These are phyloP conservation scores for Immersiporthe knoxdaviesiana DNA, from an alignment of 2,329 filamentous ascomycete genomes.

Conservation along the genomic window DNA sequence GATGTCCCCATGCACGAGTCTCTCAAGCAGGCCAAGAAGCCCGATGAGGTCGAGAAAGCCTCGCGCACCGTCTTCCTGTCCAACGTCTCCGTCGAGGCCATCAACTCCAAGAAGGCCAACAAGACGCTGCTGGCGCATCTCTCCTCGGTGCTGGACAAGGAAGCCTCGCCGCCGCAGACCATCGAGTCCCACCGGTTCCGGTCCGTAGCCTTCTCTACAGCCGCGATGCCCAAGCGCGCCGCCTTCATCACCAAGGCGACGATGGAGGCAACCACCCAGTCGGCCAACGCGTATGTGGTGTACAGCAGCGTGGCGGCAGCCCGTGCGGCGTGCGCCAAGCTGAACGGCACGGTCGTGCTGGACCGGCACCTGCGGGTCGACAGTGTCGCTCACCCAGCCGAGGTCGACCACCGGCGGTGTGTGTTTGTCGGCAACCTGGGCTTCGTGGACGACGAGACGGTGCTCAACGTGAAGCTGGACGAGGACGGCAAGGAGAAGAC, in stretches of 20 bases:
- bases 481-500: slow-evolving; percentile 68
- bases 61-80: slow-evolving; percentile 88
- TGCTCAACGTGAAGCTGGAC: slow-evolving; percentile 66
- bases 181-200: slow-evolving; percentile 93
- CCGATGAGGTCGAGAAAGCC: slow-evolving; percentile 77
- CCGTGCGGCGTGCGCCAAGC: slow-evolving; percentile 71
- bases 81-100: slow-evolving; percentile 83
- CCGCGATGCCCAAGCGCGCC: slow-evolving; percentile 85
- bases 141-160: slow-evolving; percentile 67
- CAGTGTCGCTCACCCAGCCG: slow-evolving; percentile 83
- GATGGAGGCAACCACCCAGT: slow-evolving; percentile 89
- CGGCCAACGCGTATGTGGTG: slow-evolving; percentile 92
- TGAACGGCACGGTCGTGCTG: slow-evolving; percentile 85
- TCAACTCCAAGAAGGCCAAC: slow-evolving; percentile 80
- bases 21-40: slow-evolving; percentile 56
- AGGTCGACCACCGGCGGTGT: slow-evolving; percentile 83
- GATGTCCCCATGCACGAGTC: slow-evolving; percentile 60
- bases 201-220: slow-evolving; percentile 81
- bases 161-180: slow-evolving; percentile 64
- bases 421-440: slow-evolving; percentile 96
- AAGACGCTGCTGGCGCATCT: slow-evolving; percentile 79
- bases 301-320: slow-evolving; percentile 78
- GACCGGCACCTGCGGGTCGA: slow-evolving; percentile 90
- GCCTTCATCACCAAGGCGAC: slow-evolving; percentile 89
- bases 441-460: slow-evolving; percentile 90